These are phyloP conservation scores for Aspergillus eucalypticola DNA, from an alignment of 2,329 filamentous ascomycete species.

Conservation along the genomic window DNA sequence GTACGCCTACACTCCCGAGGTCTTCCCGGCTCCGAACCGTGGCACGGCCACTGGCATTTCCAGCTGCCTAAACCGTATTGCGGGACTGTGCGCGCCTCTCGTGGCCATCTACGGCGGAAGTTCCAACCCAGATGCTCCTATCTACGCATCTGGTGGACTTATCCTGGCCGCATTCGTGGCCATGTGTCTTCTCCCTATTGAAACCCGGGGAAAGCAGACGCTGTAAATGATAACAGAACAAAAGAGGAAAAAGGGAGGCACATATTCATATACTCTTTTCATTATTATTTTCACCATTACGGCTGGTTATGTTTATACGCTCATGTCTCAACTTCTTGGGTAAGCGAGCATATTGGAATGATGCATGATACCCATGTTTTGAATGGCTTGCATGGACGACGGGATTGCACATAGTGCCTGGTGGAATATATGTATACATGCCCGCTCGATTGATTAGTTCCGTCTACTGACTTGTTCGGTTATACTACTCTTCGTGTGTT, in stretches of 20 bases:
- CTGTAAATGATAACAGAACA: conserved; percentile 28
- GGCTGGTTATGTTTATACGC: neutral
- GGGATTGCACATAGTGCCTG: neutral
- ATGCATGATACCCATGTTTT: conserved; percentile 6
- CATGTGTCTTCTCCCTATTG: conserved; percentile 49
- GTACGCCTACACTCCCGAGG: conserved; percentile 61
- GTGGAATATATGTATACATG: neutral
- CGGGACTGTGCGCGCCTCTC: conserved; percentile 47
- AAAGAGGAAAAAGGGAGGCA: too few relatives aligned
- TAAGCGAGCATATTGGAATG: neutral
- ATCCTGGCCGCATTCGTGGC: conserved; percentile 49
- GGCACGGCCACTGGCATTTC: conserved; percentile 56
- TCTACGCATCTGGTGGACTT: conserved; percentile 48
- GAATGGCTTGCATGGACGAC: neutral
- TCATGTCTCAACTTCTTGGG: neutral
- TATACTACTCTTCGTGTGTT: neutral
- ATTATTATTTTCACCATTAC: neutral
- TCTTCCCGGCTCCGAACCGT: conserved; percentile 57
- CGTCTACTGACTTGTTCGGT: neutral
- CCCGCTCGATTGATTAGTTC: neutral
- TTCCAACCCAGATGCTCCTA: conserved; percentile 44
- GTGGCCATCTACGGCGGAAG: conserved; percentile 45
- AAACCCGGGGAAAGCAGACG: conserved; percentile 47
- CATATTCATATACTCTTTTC: neutral
- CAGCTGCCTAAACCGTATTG: conserved; percentile 48